Base-by-base conservation (phyloP, 495 filamentous ascomycete species). In the Penicillium chermesinum region DNA sequence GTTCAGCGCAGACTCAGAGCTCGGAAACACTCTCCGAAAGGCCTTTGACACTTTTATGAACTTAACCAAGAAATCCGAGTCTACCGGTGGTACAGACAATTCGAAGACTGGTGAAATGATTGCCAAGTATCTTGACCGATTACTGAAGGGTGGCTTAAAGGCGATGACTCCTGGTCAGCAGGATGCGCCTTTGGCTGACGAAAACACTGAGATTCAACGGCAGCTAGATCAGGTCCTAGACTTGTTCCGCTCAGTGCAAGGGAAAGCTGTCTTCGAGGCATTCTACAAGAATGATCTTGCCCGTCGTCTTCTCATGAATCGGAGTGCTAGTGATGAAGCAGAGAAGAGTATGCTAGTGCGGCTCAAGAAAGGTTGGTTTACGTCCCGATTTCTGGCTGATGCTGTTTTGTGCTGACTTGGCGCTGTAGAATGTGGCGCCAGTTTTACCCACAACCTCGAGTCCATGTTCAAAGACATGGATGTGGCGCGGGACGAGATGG, bases 391-490 rank as follows among this genome's bases (percentile, higher is more conserved):
- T 40, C 13, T 41, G 44, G 18, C 13, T 38, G 10, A 41, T 22
- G 15, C 39, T 34, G 36, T 41, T 13, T 9, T 41, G 13, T 22
- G 16, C 52, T 57, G 47, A 58, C 39, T 22, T 48, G 1, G 8
- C 33, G 9, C 41, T 9, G 4, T 46, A 83, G 91, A 97, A 71
- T 97, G 93, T 62, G 94, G 94, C 19, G 83, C 87, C 2, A 83
- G 77, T 53, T 97, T 97, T 61, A 97, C 94, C 1, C 88, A 95
- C 55, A 97, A 99, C 57, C 76, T 99, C 2, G 93, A 99, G 65
- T 86, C 89, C 27, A 99, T 99, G 93, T 97, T 99, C 73, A 96
- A 95, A 59, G 93, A 99, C 58, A 87, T 96, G 65, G 91, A 95
- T 51, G 75, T 96, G 43, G 86, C 85, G 10, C 80, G 82, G 27